Conservation (phyloP, 805 yeast genomes). For the Millerozyma acaciae region DNA sequence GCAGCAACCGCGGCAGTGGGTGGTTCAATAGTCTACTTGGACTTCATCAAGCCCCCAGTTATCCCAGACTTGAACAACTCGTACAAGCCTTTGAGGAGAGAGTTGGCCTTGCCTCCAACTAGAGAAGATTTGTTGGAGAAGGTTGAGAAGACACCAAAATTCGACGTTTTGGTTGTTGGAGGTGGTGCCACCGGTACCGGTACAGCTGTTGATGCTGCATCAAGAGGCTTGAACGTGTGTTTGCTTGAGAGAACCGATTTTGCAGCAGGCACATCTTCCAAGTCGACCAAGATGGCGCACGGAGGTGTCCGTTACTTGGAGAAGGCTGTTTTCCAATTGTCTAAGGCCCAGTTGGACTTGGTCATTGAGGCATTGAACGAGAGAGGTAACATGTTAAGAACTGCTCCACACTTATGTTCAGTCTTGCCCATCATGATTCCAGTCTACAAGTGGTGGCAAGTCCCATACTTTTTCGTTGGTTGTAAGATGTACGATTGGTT, state of each 20-base stretch:
- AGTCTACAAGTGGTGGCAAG: conserved; percentile 94
- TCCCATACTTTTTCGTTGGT: conserved; percentile 90
- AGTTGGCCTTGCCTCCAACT: conserved; percentile 50
- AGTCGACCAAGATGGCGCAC: conserved; percentile 94
- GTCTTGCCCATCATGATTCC: conserved; percentile 93
- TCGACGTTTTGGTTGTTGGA: conserved; percentile 84
- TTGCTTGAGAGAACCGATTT: conserved; percentile 84
- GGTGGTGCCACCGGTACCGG: conserved; percentile 98
- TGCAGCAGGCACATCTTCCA: conserved; percentile 89
- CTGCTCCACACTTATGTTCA: conserved; percentile 87
- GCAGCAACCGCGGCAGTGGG: conserved; percentile 33
- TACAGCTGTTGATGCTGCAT: conserved; percentile 83
- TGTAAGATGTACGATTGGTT: conserved; percentile 88
- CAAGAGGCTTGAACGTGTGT: conserved; percentile 87
- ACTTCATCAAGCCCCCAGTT: conserved; percentile 34
- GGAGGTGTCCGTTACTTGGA: conserved; percentile 96
- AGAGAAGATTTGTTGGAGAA: conserved; percentile 50
- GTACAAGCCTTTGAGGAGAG: conserved; percentile 43
- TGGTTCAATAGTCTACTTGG: conserved; percentile 36
- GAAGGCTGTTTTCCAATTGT: conserved; percentile 88
- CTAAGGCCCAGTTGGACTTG: conserved; percentile 82
- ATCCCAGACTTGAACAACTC: conserved; percentile 21
- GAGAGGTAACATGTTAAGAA: conserved; percentile 77
- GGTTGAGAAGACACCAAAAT: conserved; percentile 44
- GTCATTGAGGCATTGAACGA: conserved; percentile 88